These are phyloP conservation scores for Penicillium bovifimosum DNA, from an alignment of 495 filamentous ascomycete genomes.

Conservation along the genomic window DNA sequence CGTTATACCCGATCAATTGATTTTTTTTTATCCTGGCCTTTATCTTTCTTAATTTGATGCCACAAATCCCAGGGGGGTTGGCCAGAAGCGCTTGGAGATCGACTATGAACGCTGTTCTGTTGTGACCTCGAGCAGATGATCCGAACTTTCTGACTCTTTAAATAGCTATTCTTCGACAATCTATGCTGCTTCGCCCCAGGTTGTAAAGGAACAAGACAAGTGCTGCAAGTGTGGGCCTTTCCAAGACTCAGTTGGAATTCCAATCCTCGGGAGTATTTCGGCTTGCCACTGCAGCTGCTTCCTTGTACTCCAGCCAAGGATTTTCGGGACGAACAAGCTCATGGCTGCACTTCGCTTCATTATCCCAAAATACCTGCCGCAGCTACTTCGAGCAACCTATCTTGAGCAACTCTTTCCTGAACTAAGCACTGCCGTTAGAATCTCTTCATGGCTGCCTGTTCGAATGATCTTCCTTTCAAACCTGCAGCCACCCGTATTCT, in stretches of 20 bases:
- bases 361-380: not conserved
- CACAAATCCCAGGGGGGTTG: not conserved
- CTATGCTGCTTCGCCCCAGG: not conserved
- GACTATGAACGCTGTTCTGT: not conserved
- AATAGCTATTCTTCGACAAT: slow-evolving; percentile 4
- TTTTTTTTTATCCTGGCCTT: slow-evolving; percentile 12
- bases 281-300: not conserved
- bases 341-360: not conserved
- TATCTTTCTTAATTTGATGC: slow-evolving; percentile 4
- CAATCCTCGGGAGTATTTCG: not conserved
- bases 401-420: not conserved
- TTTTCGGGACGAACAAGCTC: not conserved
- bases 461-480: not conserved
- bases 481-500: not conserved
- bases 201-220: not conserved
- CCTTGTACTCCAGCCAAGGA: not conserved
- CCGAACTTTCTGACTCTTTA: not conserved
- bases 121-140: not conserved
- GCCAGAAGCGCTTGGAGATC: slow-evolving; percentile 5
- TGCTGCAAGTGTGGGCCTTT: not conserved
- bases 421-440: not conserved
- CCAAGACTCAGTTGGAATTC: not conserved
- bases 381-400: not conserved
- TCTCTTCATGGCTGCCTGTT: not conserved
- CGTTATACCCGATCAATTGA: slow-evolving; percentile 30